A percentile compares a stretch with the other conserved stretches of the same genome.
phyloP scores from a whole-genome alignment of 371 early-diverging fungal genomes.

The Syncephalastrum monosporum region DNA sequence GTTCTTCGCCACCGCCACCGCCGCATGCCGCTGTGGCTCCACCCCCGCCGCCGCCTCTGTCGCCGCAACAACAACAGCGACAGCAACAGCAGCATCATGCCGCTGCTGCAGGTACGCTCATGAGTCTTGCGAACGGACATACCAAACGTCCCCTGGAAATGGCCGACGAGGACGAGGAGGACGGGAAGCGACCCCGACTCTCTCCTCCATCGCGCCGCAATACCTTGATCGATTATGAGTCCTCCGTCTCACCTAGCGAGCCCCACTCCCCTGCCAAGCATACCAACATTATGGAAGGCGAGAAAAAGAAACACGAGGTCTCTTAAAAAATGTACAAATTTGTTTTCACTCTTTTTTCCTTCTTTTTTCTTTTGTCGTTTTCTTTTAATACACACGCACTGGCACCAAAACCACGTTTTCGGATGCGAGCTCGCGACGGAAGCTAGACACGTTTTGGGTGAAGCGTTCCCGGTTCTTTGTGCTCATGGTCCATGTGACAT shows the following conservation, averaged over 20 bases:
- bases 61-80: background rate
- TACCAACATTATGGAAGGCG: conserved; percentile 1
- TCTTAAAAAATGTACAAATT: background rate
- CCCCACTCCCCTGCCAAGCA: background rate
- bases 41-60: background rate
- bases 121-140: conserved; percentile 32
- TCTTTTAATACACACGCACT: conserved; percentile 14
- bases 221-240: conserved; percentile 11
- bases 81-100: conserved; percentile 18
- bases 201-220: conserved; percentile 4
- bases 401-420: conserved; percentile 57
- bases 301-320: conserved; percentile 5
- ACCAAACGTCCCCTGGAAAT: conserved; percentile 22
- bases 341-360: conserved; percentile 3
- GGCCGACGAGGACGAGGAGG: conserved; percentile 25
- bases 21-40: conserved; percentile 2
- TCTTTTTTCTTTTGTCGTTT: background rate
- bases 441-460: conserved; percentile 73
- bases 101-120: conserved; percentile 39
- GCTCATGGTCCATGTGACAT: conserved; percentile 47
- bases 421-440: conserved; percentile 59
- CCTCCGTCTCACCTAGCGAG: conserved; percentile 9
- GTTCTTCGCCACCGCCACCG: conserved; percentile 3
- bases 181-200: conserved; percentile 10
- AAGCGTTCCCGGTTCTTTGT: conserved; percentile 77